Evolutionary conservation across 768 basidiomycete genomes (phyloP).

Genomic region (Russula virescens): DNA sequence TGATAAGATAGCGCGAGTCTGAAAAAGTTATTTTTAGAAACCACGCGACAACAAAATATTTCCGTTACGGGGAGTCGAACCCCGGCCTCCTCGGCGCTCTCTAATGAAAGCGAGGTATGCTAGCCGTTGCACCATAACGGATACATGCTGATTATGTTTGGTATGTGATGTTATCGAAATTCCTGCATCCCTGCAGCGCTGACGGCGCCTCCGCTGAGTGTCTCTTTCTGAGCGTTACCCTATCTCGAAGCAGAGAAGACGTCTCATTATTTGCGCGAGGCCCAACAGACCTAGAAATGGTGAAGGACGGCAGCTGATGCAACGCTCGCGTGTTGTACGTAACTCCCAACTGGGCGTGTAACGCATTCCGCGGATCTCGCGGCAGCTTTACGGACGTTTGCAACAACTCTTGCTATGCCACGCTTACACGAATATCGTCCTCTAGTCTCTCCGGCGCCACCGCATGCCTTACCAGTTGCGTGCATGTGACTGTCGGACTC

Average conservation of each 20-base stretch:
- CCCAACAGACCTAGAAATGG: not conserved
- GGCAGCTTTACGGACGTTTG: not conserved
- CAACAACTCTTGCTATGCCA: not conserved
- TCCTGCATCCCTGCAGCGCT: no score
- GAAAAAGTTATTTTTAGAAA: not conserved
- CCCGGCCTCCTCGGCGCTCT: slow-evolving; percentile 17
- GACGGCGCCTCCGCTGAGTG: not conserved
- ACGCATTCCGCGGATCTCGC: not conserved
- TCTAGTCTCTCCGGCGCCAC: not conserved
- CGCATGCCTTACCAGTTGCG: not conserved
- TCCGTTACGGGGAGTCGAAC: slow-evolving; percentile 24
- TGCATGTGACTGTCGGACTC: not conserved
- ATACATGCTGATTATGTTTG: not conserved
- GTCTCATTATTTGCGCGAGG: not conserved
- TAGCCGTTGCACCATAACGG: slow-evolving; percentile 23
- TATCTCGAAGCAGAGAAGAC: not conserved
- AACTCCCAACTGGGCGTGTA: not conserved
- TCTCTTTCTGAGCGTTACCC: not conserved
- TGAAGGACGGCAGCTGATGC: no score
- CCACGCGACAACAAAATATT: not conserved
- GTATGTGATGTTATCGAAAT: not conserved
- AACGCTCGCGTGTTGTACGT: no score
- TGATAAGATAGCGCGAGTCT: no score
- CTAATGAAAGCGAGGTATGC: slow-evolving; percentile 21
- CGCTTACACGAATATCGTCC: not conserved